Base-by-base conservation (phyloP, 306 rosid genomes). In the Chamaecrista fasciculata region DNA sequence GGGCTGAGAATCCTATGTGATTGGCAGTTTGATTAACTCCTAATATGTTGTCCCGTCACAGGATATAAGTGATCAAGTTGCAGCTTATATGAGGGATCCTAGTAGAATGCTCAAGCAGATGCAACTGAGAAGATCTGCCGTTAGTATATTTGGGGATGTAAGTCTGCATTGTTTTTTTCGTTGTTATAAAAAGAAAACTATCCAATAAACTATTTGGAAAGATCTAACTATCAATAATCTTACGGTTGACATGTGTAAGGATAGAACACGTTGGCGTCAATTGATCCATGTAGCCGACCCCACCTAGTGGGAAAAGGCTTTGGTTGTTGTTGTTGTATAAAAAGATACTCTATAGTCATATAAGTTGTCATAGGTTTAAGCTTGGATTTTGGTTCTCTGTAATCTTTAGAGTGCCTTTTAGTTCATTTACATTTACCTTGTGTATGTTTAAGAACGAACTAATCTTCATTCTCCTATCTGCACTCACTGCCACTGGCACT, bases 21-120 rank as follows among this genome's bases (percentile, higher is more conserved):
- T 29, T 28, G 48, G 36, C 14, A 5, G 8, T 51, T 48, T 42
- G 36, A 47, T 56, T 46, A 51, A 50, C 31, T 65, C 40, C 21
- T 52, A 33, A 15, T 62, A 58, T 64, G 29, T 56, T 33, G 12
- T 69, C 64, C 34, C 20, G 48, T 82, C 47, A 77, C 80, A 94
- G 94, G 88, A 80, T 83, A 85, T 87, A 50, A 94, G 94, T 37
- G 75, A 82, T 73, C 98, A 90, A 86, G 90, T 94, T 49, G 80
- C 98, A 59, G 53, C 80, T 26, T 90, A 86, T 72, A 94, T 90
- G 97, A 90, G 97, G 75, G 97, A 94, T 75, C 97, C 97, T 40
- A 88, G 90, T 79, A 88, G 96, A 83, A 85, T 90, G 94, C 67
- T 90, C 75, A 88, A 77, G 77, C 97, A 82, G 76, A 94, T 94